phyloP scores from a whole-genome alignment of 177 flowering plant species.

The Telopea speciosissima region DNA sequence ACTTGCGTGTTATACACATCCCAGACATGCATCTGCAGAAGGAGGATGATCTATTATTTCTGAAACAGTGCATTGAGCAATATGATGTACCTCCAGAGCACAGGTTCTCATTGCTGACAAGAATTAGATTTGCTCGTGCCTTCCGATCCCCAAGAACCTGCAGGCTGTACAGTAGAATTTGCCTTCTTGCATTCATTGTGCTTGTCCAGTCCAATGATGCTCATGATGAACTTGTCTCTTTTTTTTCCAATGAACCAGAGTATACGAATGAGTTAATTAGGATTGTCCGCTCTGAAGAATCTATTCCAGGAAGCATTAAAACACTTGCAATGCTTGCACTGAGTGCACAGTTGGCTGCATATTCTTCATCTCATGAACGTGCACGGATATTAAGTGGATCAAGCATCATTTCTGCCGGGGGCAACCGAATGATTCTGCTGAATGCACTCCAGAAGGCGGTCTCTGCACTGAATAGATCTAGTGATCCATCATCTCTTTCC shows the following conservation, averaged over 20 bases:
- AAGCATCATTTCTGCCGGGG: slow-evolving; percentile 81
- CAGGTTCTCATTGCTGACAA: slow-evolving; percentile 77
- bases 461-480: slow-evolving; percentile 56
- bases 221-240: slow-evolving; percentile 84
- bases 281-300: slow-evolving; percentile 80
- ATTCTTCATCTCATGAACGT: slow-evolving; percentile 87
- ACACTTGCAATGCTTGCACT: slow-evolving; percentile 90
- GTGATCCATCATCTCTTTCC: slow-evolving; percentile 73
- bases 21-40: slow-evolving; percentile 68
- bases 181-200: slow-evolving; percentile 90
- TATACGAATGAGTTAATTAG: slow-evolving; percentile 89
- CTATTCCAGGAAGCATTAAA: slow-evolving; percentile 63
- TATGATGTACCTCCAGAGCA: slow-evolving; percentile 70
- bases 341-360: slow-evolving; percentile 94
- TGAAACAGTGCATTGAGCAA: slow-evolving; percentile 66
- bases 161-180: slow-evolving; percentile 83
- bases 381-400: slow-evolving; percentile 91
- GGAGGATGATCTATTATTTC: slow-evolving; percentile 73
- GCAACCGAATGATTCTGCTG: slow-evolving; percentile 81
- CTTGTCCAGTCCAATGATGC: slow-evolving; percentile 96
- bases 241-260: slow-evolving; percentile 98
- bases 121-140: slow-evolving; percentile 92
- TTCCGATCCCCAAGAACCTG: slow-evolving; percentile 66
- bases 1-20: slow-evolving; percentile 52
- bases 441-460: slow-evolving; percentile 92